Evolutionary conservation across 495 filamentous ascomycete species (phyloP).

Genomic region (Aspergillus saccharolyticus): DNA sequence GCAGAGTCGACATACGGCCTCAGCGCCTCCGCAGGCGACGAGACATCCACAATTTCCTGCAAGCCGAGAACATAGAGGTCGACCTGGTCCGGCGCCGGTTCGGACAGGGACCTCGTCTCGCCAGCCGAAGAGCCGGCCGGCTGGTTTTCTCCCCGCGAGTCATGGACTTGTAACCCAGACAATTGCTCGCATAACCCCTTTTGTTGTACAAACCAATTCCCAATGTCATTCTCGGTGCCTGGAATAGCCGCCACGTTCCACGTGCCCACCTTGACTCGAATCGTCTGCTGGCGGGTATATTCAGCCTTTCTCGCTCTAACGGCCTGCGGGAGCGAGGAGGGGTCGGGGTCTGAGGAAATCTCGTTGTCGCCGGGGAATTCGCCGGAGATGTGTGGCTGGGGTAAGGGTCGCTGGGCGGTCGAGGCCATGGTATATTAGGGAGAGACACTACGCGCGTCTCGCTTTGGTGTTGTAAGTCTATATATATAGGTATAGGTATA

Average conservation of each 20-base stretch:
- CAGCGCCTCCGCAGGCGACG: constrained; percentile 57
- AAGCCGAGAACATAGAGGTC: constrained; percentile 86
- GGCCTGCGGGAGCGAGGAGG: constrained; percentile 50
- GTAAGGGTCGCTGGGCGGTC: constrained; percentile 5
- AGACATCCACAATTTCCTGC: constrained; percentile 88
- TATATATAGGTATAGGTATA: background rate
- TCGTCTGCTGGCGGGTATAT: constrained; percentile 62
- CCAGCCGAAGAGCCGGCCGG: background rate
- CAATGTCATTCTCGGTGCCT: constrained; percentile 80
- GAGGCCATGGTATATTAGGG: constrained; percentile 13
- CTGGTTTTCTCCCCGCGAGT: background rate
- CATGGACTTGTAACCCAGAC: constrained; percentile 34
- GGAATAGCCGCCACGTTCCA: constrained; percentile 91
- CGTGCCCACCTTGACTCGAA: constrained; percentile 80
- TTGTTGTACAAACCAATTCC: constrained; percentile 76
- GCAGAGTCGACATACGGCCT: constrained; percentile 68
- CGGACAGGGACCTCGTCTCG: background rate
- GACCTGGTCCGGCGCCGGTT: constrained; percentile 52
- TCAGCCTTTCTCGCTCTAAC: constrained; percentile 69
- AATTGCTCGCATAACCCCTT: constrained; percentile 61
- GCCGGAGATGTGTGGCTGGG: constrained; percentile 10
- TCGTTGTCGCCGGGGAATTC: constrained; percentile 22
- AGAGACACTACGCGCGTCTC: background rate
- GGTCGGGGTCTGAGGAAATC: constrained; percentile 25
- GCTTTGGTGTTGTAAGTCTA: background rate